A percentile compares a stretch with the other conserved stretches of the same genome.
Conservation (phyloP, 1,284 basidiomycete genomes). For the Sporisorium scitamineum region DNA sequence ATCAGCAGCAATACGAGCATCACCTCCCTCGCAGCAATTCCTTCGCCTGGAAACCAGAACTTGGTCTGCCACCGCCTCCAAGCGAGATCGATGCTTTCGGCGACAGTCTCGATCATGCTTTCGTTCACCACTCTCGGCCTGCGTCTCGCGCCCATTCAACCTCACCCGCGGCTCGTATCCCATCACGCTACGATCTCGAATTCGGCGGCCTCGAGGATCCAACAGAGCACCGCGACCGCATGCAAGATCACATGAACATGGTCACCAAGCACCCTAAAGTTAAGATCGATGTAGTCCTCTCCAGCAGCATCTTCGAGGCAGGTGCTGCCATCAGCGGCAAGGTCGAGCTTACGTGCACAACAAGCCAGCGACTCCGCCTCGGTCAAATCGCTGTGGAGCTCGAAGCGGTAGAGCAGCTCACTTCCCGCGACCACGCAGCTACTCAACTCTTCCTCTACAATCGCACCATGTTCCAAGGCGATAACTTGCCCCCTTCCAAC, state of each 20-base stretch:
- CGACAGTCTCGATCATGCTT: conserved; percentile 32
- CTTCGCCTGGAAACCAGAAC: conserved; percentile 52
- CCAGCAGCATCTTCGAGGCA: conserved; percentile 56
- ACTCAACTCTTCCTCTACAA: conserved; percentile 64
- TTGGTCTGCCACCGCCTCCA: conserved; percentile 57
- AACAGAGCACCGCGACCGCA: conserved; percentile 32
- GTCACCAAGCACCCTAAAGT: conserved; percentile 64
- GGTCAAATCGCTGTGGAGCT: conserved; percentile 64
- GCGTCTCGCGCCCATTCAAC: conserved; percentile 27
- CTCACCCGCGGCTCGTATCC: conserved; percentile 23
- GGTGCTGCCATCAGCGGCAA: conserved; percentile 56
- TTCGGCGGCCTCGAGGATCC: conserved; percentile 41
- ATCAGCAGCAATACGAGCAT: conserved; percentile 27
- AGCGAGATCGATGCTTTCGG: conserved; percentile 46
- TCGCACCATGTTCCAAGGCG: conserved; percentile 63
- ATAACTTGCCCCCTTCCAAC: conserved; percentile 62
- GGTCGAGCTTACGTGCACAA: conserved; percentile 62
- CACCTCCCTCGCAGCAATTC: conserved; percentile 30
- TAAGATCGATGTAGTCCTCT: conserved; percentile 55
- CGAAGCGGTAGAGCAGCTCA: conserved; percentile 59
- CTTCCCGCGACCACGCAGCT: conserved; percentile 62
- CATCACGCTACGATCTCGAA: conserved; percentile 45
- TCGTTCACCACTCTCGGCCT: conserved; percentile 21
- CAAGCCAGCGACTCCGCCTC: conserved; percentile 56
- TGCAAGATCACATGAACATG: conserved; percentile 56